Evolutionary conservation across 1,284 basidiomycete species (phyloP).

Genomic region (Marasmius fiardii): DNA sequence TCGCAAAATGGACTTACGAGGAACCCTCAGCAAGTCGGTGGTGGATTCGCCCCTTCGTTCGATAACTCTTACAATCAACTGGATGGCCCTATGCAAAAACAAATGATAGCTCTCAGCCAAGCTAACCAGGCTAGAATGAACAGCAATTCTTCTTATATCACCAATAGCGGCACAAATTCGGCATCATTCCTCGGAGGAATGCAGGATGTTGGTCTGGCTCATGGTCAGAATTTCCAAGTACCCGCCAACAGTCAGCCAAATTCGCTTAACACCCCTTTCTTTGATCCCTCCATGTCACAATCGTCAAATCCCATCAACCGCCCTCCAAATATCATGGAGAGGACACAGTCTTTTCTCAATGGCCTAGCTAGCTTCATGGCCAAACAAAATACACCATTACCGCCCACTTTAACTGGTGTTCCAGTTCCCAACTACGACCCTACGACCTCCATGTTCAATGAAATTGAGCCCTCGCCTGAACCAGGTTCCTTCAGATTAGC

Average conservation of each 20-base stretch:
- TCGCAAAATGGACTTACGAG: constrained; percentile 23
- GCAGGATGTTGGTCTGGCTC: constrained; percentile 36
- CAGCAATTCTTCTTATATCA: constrained; percentile 43
- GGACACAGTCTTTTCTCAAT: constrained; percentile 54
- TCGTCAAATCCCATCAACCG: constrained; percentile 26
- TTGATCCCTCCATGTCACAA: constrained; percentile 43
- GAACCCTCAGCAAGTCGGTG: constrained; percentile 12
- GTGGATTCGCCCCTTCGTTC: constrained; percentile 28
- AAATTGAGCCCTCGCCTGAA: constrained; percentile 57
- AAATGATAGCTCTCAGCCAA: constrained; percentile 71
- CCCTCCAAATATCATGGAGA: constrained; percentile 34
- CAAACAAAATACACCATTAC: constrained; percentile 54
- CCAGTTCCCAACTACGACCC: constrained; percentile 57
- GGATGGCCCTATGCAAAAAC: constrained; percentile 60
- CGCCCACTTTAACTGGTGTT: constrained; percentile 60
- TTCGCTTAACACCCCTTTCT: constrained; percentile 32
- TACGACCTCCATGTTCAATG: constrained; percentile 55
- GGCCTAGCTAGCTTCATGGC: constrained; percentile 56
- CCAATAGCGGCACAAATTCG: constrained; percentile 57
- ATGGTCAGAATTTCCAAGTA: constrained; percentile 37
- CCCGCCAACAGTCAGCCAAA: constrained; percentile 28
- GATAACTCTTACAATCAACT: constrained; percentile 33
- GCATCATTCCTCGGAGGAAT: constrained; percentile 64
- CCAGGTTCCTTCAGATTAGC: constrained; percentile 62
- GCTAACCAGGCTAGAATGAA: constrained; percentile 58